Evolutionary conservation across 768 basidiomycete species (phyloP).

Genomic region (Clavulina sp.): DNA sequence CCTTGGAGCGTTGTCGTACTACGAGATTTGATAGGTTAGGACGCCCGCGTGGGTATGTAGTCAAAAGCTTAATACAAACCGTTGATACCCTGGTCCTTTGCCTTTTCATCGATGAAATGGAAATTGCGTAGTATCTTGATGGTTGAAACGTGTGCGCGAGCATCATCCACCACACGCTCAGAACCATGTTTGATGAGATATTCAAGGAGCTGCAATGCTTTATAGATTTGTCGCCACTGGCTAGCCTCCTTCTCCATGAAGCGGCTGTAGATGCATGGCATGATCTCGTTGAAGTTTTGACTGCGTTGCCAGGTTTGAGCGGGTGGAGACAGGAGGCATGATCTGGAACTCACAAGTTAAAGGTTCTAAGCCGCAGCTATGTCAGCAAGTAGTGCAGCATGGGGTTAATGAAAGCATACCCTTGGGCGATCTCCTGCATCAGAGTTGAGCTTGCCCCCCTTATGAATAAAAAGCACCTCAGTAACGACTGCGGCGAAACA

Average conservation of each 20-base stretch:
- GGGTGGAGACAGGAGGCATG: too few relatives aligned
- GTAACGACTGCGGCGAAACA: background rate
- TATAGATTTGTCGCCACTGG: slow-evolving; percentile 99
- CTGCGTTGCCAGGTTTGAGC: too few relatives aligned
- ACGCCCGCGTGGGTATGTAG: too few relatives aligned
- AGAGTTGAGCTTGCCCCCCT: slow-evolving; percentile 97
- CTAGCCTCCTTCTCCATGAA: slow-evolving; percentile 98
- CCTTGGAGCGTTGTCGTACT: slow-evolving; percentile 91
- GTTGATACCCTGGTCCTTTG: slow-evolving; percentile 95
- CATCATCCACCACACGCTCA: slow-evolving; percentile 95
- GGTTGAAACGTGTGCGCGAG: slow-evolving; percentile 82
- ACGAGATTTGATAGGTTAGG: slow-evolving; percentile 2
- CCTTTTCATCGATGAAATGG: slow-evolving; percentile 97
- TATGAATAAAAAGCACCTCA: slow-evolving; percentile 1
- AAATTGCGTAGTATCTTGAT: slow-evolving; percentile 96
- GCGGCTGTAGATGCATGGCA: slow-evolving; percentile 87
- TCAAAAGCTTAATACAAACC: slow-evolving; percentile 35
- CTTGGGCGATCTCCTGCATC: slow-evolving; percentile 97
- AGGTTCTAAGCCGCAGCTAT: slow-evolving; percentile 48
- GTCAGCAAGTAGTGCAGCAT: slow-evolving; percentile 9
- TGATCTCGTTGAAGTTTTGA: slow-evolving; percentile 97
- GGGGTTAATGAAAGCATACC: too few relatives aligned
- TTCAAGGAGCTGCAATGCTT: slow-evolving; percentile 85
- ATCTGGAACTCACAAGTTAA: slow-evolving; percentile 63
- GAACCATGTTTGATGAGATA: slow-evolving; percentile 95